phyloP scores from a whole-genome alignment of 139 green algal species.

The Chlorella sorokiniana region DNA sequence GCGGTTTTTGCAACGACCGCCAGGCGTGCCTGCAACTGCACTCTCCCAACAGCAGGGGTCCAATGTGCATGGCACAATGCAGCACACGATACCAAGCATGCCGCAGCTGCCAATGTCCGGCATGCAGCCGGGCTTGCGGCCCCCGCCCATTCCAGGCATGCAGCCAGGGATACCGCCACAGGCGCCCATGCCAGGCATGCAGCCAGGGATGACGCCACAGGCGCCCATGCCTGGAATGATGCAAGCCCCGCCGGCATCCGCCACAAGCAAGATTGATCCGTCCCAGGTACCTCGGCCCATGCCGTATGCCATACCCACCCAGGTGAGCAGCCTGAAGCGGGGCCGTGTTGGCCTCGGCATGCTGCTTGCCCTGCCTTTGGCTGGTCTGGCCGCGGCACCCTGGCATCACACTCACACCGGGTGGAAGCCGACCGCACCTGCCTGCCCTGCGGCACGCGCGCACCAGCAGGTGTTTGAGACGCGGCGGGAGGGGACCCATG shows the following conservation, averaged over 20 bases:
- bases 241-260: neutral
- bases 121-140: neutral
- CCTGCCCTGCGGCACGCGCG: no score
- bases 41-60: no score
- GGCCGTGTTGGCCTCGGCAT: no score
- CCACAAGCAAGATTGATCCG: slow-evolving; percentile 74
- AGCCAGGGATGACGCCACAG: neutral
- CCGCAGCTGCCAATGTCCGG: neutral
- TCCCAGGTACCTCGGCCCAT: slow-evolving; percentile 80
- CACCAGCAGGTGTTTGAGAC: slow-evolving; percentile 73
- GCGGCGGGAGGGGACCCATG: slow-evolving; percentile 41
- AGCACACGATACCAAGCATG: neutral
- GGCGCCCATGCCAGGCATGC: slow-evolving; percentile 1
- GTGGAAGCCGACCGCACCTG: no score
- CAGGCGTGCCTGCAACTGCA: no score
- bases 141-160: neutral
- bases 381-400: no score
- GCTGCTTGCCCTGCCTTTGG: no score
- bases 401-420: no score
- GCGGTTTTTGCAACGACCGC: no score
- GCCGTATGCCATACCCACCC: slow-evolving; percentile 26
- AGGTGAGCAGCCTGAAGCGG: slow-evolving; percentile 1
- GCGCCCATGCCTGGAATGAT: slow-evolving; percentile 21
- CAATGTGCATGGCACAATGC: neutral
- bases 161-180: neutral